These are phyloP conservation scores for Amyloporia xantha DNA, from an alignment of 768 basidiomycete genomes.

Conservation along the genomic window DNA sequence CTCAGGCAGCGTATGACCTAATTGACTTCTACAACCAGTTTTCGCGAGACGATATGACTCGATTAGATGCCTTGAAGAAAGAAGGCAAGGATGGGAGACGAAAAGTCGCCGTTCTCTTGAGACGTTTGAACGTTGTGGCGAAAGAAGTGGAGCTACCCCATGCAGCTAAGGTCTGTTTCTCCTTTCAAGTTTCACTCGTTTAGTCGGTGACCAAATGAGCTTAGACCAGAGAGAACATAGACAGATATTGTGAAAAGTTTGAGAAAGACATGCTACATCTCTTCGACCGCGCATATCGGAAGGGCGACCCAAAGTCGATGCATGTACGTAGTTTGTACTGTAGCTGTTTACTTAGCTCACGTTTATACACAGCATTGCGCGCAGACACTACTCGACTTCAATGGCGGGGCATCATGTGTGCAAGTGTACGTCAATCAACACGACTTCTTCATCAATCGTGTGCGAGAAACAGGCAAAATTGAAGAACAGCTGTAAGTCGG, in stretches of 20 bases:
- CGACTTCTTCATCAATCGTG: constrained; percentile 97
- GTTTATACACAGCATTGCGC: constrained; percentile 84
- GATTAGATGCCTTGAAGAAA: constrained; percentile 71
- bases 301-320: constrained; percentile 99
- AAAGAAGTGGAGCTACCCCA: constrained; percentile 88
- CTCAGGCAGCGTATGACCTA: constrained; percentile 89
- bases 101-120: constrained; percentile 80
- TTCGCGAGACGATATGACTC: constrained; percentile 69
- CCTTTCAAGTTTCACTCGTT: neutral
- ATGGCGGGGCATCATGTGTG: constrained; percentile 93
- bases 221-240: constrained; percentile 86
- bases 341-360: neutral
- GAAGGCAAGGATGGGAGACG: constrained; percentile 86
- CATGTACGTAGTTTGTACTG: constrained; percentile 49
- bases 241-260: constrained; percentile 97
- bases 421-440: constrained; percentile 99
- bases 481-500: constrained; percentile 50
- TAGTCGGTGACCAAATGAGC: no score
- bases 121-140: constrained; percentile 80
- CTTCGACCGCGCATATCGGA: constrained; percentile 93
- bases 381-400: constrained; percentile 94
- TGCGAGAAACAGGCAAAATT: constrained; percentile 53
- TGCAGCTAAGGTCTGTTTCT: constrained; percentile 72
- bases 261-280: constrained; percentile 97
- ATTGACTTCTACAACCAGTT: constrained; percentile 94